Evolutionary conservation across 176 grass and related monocot species (phyloP), one percentile per base, ranked within the genome.

Genomic region (Rhynchospora pubera): DNA sequence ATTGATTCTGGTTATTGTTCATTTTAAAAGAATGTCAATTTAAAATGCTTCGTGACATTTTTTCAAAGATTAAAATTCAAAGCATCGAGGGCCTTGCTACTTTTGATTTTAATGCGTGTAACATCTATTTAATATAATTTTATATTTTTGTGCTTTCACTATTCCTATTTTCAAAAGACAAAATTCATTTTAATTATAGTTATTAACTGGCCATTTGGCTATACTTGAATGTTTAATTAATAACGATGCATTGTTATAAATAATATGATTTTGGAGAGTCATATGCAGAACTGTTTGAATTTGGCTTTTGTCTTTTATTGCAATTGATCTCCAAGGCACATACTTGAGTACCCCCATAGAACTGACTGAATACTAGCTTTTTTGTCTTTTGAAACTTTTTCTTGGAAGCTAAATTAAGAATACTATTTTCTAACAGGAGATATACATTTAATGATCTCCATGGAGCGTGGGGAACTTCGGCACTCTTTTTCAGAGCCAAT

Each of bases 381-480:
- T 56, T 9, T 23, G 50, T 14, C 13, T 77, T 26, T 9, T 74
- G 50, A 77, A 70, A 19, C 28, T 16, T 77, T 30, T 28, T 16
- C 1, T 30, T 77, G 7, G 22, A 10, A 1, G 45, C 4, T 24
- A 23, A 16, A 30, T 77, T 10, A 26, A 11, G 6, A 24, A 56
- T 77, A 77, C 0, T 91, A 85, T 28, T 78, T 83, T 16, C 30
- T 60, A 88, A 59, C 82, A 98, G 95, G 95, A 47, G 90, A 98
- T 69, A 98, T 98, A 82, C 86, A 84, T 86, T 60, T 98, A 6
- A 63, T 79, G 3, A 84, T 98, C 84, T 84, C 85, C 24, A 82
- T 98, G 74, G 87, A 90, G 47, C 79, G 60, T 77, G 50, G 72
- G 4, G 79, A 63, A 5, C 61, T 67, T 66, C 22, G 58, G 4